Conservation (phyloP, 2,329 filamentous ascomycete species). For the Penicillium corylophilum region DNA sequence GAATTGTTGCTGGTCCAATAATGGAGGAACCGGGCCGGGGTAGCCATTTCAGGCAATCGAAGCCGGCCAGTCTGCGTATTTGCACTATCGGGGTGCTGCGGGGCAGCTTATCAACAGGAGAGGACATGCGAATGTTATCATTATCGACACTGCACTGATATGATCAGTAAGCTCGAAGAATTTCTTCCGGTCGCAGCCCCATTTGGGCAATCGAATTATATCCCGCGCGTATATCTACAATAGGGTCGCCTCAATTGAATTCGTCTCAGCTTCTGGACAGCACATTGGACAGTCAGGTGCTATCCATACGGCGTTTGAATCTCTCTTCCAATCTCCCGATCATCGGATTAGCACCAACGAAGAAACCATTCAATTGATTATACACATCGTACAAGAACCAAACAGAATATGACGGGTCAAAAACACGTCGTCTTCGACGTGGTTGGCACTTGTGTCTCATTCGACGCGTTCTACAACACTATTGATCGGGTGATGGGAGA, state of each 20-base stretch:
- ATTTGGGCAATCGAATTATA: background rate
- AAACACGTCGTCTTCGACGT: constrained; percentile 55
- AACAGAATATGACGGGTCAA: background rate
- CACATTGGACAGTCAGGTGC: background rate
- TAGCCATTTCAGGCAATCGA: background rate
- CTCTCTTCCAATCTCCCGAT: background rate
- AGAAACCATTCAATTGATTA: background rate
- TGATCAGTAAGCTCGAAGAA: background rate
- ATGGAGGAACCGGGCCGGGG: background rate
- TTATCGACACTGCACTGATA: background rate
- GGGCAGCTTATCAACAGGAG: background rate
- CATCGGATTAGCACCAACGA: background rate
- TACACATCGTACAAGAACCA: background rate
- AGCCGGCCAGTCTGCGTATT: background rate
- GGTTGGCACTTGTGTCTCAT: constrained; percentile 50
- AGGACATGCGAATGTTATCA: background rate
- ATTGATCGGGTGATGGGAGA: constrained; percentile 41
- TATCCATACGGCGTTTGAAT: background rate
- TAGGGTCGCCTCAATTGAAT: background rate
- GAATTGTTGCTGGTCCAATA: background rate
- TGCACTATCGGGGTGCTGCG: background rate
- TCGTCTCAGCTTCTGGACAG: background rate
- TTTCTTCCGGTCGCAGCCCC: background rate
- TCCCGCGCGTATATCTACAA: background rate
- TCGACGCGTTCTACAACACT: constrained; percentile 41